Evolutionary conservation across 768 basidiomycete genomes (phyloP), one percentile per base, ranked within the genome.

Genomic region (Kwoniella botswanensis): DNA sequence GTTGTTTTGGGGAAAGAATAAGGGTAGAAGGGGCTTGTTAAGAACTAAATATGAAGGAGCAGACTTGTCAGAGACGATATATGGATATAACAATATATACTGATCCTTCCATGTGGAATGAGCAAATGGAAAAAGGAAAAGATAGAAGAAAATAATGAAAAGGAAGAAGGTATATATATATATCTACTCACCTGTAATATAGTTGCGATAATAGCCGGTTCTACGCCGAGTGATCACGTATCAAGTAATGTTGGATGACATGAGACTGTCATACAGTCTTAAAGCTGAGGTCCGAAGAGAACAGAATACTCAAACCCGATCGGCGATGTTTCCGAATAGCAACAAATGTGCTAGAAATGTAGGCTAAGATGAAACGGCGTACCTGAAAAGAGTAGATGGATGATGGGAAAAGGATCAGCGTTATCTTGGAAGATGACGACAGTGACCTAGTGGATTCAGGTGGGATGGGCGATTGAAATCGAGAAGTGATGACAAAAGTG

Each of bases 321-420:
- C 59, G 15, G 59, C 26, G 41, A 43, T 26, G 59, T 26, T 44
- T 18, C 17, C 13, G 59, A 44, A 59, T 29, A 59, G n/a, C n/a
- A n/a, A n/a, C n/a, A n/a, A n/a, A n/a, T n/a, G n/a, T n/a, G n/a
- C n/a, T n/a, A n/a, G n/a, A n/a, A n/a, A n/a, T n/a, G n/a, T n/a
- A n/a, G n/a, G n/a, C n/a, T 61, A 61, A 18, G 17, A 17, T 61
- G 59, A 61, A 61, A 61, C 59, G 42, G 59, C 21, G 59, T 61
- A 61, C 59, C 59, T 61, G 18, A 61, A 29, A 13, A 21, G 59
- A 42, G 42, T 61, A 21, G 57, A 59, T 61, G 42, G 42, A 41
- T 50, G 46, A 50, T 50, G 46, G 46, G 46, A 50, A 50, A 15
- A 50, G 6, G 46, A 50, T 50, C 46, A 50, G 46, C 46, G 46